Evolutionary conservation across 2,329 filamentous ascomycete species (phyloP).

Genomic region (Ophiostoma perfectum): DNA sequence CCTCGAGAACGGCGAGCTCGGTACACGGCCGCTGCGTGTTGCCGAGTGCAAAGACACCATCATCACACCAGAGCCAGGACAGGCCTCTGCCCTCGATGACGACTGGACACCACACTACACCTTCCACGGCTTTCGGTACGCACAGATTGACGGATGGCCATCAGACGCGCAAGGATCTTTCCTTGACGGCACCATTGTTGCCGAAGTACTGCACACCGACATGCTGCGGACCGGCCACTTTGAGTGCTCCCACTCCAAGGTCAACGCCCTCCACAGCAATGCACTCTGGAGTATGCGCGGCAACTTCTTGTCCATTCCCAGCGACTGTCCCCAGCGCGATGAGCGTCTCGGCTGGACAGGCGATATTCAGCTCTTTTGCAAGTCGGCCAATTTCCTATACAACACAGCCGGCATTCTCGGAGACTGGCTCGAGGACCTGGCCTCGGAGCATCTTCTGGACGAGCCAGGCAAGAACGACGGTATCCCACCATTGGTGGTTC

Average conservation of each 20-base stretch:
- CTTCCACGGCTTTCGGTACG: constrained; percentile 49
- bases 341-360: constrained; percentile 52
- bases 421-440: constrained; percentile 48
- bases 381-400: constrained; percentile 50
- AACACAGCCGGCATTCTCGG: constrained; percentile 46
- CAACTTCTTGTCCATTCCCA: constrained; percentile 54
- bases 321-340: constrained; percentile 54
- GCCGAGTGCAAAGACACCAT: constrained; percentile 41
- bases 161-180: not conserved
- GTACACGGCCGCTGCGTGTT: constrained; percentile 38
- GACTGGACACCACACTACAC: constrained; percentile 46
- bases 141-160: constrained; percentile 18
- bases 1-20: constrained; percentile 44
- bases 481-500: constrained; percentile 32
- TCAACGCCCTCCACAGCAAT: constrained; percentile 53
- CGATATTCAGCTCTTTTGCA: constrained; percentile 46
- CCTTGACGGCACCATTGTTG: constrained; percentile 26
- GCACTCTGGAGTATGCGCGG: constrained; percentile 53
- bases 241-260: constrained; percentile 44
- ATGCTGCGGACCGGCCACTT: constrained; percentile 48
- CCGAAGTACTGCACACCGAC: constrained; percentile 45
- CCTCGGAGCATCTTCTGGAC: constrained; percentile 31
- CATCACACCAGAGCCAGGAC: constrained; percentile 26
- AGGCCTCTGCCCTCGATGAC: constrained; percentile 13
- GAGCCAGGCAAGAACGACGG: constrained; percentile 29